Conservation (phyloP, 1,139 yeast species). For the Williopsis jadinii region DNA sequence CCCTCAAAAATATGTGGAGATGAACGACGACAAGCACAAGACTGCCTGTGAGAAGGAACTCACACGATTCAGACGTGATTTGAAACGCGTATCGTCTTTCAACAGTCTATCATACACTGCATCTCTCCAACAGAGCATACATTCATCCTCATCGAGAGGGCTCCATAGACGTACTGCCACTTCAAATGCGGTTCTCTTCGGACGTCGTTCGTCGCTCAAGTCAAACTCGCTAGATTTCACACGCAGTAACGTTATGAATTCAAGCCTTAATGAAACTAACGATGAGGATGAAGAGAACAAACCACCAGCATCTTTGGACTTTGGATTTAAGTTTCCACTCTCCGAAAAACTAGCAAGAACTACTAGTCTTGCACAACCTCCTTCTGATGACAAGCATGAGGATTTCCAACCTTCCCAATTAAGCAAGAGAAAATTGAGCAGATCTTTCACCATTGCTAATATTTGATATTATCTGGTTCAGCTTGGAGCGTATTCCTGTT, state of each 20-base stretch:
- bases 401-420: no score
- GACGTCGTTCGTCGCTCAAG: conserved; percentile 15
- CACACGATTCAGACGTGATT: conserved; percentile 57
- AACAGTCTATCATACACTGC: conserved; percentile 21
- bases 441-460: background rate
- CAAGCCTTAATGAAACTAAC: no score
- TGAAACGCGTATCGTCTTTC: conserved; percentile 36
- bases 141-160: conserved; percentile 5
- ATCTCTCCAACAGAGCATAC: conserved; percentile 20
- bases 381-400: no score
- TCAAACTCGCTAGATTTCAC: conserved; percentile 14
- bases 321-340: conserved; percentile 22
- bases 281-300: conserved; percentile 12
- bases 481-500: no score
- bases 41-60: conserved; percentile 66
- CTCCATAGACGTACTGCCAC: conserved; percentile 21
- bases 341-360: no score
- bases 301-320: conserved; percentile 21
- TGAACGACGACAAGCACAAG: conserved; percentile 71
- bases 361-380: no score
- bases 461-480: background rate
- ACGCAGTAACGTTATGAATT: conserved; percentile 6
- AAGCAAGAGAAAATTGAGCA: background rate
- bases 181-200: conserved; percentile 9
- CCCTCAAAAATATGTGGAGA: conserved; percentile 78